A percentile compares a stretch with the other conserved stretches of the same genome.
These are phyloP conservation scores for Wickerhamiella sergipiensis DNA, from an alignment of 805 yeast species.

Conservation along the genomic window DNA sequence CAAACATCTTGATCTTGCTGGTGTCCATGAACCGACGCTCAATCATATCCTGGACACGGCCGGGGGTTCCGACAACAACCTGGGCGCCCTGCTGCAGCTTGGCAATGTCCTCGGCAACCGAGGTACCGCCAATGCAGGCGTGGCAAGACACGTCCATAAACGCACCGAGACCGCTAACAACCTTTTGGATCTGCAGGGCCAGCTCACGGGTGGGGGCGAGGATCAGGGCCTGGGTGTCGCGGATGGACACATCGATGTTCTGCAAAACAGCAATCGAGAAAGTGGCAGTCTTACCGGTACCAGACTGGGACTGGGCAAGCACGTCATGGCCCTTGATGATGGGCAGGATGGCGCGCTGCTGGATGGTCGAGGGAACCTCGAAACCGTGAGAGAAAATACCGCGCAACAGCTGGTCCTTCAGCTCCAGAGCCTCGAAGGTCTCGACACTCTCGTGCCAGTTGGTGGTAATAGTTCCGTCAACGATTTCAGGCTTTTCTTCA, in stretches of 20 bases:
- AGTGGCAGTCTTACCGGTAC: conserved; percentile 87
- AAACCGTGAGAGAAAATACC: conserved; percentile 67
- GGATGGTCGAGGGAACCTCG: conserved; percentile 94
- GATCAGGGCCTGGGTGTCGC: conserved; percentile 82
- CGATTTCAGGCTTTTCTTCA: conserved; percentile 50
- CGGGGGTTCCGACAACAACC: conserved; percentile 95
- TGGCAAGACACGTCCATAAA: conserved; percentile 85
- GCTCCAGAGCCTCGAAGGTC: conserved; percentile 60
- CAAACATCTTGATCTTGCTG: conserved; percentile 78
- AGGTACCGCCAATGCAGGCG: conserved; percentile 96
- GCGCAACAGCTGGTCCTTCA: conserved; percentile 60
- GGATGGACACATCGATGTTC: conserved; percentile 50
- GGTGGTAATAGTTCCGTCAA: conserved; percentile 73
- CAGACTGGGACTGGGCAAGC: conserved; percentile 81
- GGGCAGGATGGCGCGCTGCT: conserved; percentile 92
- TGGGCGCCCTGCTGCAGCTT: conserved; percentile 79
- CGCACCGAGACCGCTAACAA: conserved; percentile 76
- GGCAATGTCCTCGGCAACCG: conserved; percentile 74
- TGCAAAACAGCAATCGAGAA: conserved; percentile 54
- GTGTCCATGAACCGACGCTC: conserved; percentile 76
- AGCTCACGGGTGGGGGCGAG: conserved; percentile 96
- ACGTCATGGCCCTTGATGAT: conserved; percentile 90
- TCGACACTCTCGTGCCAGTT: conserved; percentile 87
- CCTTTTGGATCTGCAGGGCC: conserved; percentile 91
- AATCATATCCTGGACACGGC: conserved; percentile 93